A percentile compares a stretch with the other conserved stretches of the same genome.
Conservation (phyloP, 257 asterid species). For the Fraxinus pennsylvanica region DNA sequence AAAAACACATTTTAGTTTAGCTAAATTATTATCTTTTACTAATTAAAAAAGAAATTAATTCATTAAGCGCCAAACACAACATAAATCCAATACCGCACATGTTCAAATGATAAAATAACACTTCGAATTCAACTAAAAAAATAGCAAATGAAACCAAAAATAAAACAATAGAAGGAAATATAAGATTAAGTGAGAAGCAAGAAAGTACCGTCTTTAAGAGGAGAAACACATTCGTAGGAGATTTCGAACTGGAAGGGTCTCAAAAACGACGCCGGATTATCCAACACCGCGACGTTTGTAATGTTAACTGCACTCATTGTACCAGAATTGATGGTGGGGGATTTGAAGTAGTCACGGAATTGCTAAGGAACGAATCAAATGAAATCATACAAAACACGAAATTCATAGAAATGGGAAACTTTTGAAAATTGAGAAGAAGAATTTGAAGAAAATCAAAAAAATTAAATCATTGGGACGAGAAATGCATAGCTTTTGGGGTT, state of each 20-base stretch:
- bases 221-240: constrained; percentile 86
- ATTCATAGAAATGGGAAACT: constrained; percentile 28
- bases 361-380: constrained; percentile 14
- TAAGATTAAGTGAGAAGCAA: background rate
- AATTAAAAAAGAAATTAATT: background rate
- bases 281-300: constrained; percentile 86
- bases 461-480: background rate
- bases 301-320: constrained; percentile 91
- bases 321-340: constrained; percentile 15
- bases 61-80: constrained; percentile 2
- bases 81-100: background rate
- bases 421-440: background rate
- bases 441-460: constrained; percentile 14
- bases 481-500: constrained; percentile 18
- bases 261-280: constrained; percentile 86
- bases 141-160: constrained; percentile 10
- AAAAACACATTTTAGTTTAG: constrained; percentile 7
- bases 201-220: constrained; percentile 81
- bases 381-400: constrained; percentile 14
- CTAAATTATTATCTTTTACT: constrained; percentile 2
- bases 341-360: constrained; percentile 12
- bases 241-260: constrained; percentile 93
- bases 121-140: background rate
- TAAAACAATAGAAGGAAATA: background rate
- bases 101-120: constrained; percentile 19